These are phyloP conservation scores for Antrodiella citrinella DNA, from an alignment of 768 basidiomycete genomes.

Conservation along the genomic window DNA sequence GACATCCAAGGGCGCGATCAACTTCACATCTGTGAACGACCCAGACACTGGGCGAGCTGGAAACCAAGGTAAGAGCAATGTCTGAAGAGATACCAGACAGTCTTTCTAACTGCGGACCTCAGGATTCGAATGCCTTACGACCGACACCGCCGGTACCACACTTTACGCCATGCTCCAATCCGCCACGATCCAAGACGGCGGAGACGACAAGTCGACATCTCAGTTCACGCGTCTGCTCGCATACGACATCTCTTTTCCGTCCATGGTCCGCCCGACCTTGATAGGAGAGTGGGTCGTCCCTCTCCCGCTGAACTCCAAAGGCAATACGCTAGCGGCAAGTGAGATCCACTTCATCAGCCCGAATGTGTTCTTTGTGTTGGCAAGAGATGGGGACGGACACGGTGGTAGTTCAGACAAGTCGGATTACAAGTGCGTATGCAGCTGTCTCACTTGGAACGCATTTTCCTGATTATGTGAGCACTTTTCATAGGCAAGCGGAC, in stretches of 20 bases:
- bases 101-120: not conserved
- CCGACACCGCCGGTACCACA: conserved; percentile 36
- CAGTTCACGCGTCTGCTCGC: conserved; percentile 50
- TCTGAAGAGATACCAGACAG: not conserved
- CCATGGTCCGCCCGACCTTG: conserved; percentile 26
- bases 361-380: conserved; percentile 48
- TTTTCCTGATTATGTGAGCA: not conserved
- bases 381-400: conserved; percentile 53
- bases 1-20: conserved; percentile 28
- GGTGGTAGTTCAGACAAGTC: conserved; percentile 43
- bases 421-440: conserved; percentile 39
- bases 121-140: conserved; percentile 57
- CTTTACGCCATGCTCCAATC: conserved; percentile 59
- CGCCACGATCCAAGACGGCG: conserved; percentile 59
- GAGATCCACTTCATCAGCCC: conserved; percentile 50
- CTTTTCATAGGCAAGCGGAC: conserved; percentile 41
- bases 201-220: conserved; percentile 34
- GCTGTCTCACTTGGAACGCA: not conserved
- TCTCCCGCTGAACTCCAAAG: conserved; percentile 42
- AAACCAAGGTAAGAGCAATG: conserved; percentile 39
- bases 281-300: conserved; percentile 55
- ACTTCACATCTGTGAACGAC: conserved; percentile 43
- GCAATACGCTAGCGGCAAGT: conserved; percentile 42
- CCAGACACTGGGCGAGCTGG: conserved; percentile 44
- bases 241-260: conserved; percentile 38